Percentiles rank a stretch among this genome's conserved stretches.
Evolutionary conservation across 2,329 filamentous ascomycete species (phyloP).

Genomic region (Neonectria magnoliae): DNA sequence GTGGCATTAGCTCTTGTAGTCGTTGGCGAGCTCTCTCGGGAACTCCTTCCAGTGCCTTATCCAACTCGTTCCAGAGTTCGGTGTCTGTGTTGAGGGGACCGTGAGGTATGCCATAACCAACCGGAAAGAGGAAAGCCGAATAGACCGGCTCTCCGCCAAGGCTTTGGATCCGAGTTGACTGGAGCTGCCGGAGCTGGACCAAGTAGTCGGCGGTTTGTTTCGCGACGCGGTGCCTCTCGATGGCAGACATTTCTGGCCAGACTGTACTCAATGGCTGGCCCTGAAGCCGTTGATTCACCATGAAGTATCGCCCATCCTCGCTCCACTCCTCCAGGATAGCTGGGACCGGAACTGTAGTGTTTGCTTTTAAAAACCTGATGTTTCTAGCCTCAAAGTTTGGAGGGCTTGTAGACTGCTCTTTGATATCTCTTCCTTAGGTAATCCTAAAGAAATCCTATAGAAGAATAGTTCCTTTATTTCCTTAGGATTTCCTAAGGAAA

Average conservation of each 20-base stretch:
- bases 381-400: too few relatives aligned
- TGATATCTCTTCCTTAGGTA: too few relatives aligned
- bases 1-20: conserved; percentile 20
- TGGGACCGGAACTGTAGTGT: too few relatives aligned
- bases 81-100: background rate
- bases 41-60: background rate
- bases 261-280: conserved; percentile 24
- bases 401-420: too few relatives aligned
- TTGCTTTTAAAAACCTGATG: too few relatives aligned
- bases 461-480: too few relatives aligned
- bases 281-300: conserved; percentile 24
- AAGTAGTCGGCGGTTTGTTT: conserved; percentile 37
- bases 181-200: conserved; percentile 21
- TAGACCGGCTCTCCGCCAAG: background rate
- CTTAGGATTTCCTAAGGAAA: too few relatives aligned
- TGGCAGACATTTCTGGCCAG: conserved; percentile 30
- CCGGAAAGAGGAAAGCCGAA: background rate
- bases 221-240: conserved; percentile 40
- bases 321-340: conserved; percentile 20
- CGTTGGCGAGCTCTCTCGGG: conserved; percentile 5
- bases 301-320: conserved; percentile 25
- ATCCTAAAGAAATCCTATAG: too few relatives aligned
- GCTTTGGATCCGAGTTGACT: conserved; percentile 14
- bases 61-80: background rate
- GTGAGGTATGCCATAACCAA: background rate